Evolutionary conservation across 2,329 filamentous ascomycete species (phyloP).

Genomic region (Aspergillus nomiae): DNA sequence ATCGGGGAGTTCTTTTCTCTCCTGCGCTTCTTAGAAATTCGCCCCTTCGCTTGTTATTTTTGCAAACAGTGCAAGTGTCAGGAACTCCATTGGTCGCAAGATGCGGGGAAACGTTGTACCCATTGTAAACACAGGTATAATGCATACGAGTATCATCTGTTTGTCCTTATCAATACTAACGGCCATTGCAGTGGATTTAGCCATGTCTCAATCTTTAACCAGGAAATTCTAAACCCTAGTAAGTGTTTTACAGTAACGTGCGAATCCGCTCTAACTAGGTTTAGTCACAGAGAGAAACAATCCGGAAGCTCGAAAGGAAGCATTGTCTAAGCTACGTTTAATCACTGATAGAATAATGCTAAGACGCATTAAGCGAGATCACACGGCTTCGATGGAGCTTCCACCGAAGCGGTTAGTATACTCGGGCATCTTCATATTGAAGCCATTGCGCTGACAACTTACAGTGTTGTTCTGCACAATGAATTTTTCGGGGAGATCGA

Average conservation of each 20-base stretch:
- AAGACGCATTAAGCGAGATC: slow-evolving; percentile 88
- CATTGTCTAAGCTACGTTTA: slow-evolving; percentile 79
- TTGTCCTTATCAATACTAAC: slow-evolving; percentile 15
- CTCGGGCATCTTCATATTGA: background rate
- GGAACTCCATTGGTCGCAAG: slow-evolving; percentile 79
- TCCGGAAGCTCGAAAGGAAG: slow-evolving; percentile 61
- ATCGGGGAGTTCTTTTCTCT: slow-evolving; percentile 97
- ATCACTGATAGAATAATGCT: slow-evolving; percentile 95
- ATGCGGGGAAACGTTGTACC: slow-evolving; percentile 70
- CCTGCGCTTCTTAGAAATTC: slow-evolving; percentile 84
- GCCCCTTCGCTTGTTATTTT: slow-evolving; percentile 89
- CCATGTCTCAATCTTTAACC: slow-evolving; percentile 85
- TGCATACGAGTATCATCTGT: slow-evolving; percentile 10
- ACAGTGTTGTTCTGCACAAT: slow-evolving; percentile 75
- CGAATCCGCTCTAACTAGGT: slow-evolving; percentile 36
- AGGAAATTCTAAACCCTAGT: slow-evolving; percentile 85
- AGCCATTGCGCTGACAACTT: slow-evolving; percentile 11
- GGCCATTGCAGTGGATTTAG: slow-evolving; percentile 54
- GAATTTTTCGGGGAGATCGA: slow-evolving; percentile 98
- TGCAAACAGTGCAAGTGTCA: slow-evolving; percentile 85
- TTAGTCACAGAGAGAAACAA: slow-evolving; percentile 59
- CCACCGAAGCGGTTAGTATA: slow-evolving; percentile 74
- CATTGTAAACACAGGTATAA: slow-evolving; percentile 62
- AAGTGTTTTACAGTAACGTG: slow-evolving; percentile 17
- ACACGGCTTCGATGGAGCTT: slow-evolving; percentile 93